These are phyloP conservation scores for Eimeria maxima DNA, from an alignment of 169 alveolate genomes.

Conservation along the genomic window DNA sequence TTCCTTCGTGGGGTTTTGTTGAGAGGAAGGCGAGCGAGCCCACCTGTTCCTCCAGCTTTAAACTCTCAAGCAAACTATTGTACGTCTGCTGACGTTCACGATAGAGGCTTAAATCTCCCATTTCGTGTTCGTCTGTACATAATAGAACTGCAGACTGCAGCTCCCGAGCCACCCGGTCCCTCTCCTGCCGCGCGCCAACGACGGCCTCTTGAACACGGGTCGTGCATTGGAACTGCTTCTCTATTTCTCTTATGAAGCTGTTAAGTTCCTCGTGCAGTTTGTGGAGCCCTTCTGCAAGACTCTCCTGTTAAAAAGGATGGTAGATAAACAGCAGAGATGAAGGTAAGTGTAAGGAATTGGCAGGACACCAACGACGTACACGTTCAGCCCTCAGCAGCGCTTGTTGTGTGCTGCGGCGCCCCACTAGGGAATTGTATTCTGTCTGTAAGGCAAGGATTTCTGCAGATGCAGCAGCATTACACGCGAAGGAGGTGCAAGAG, in stretches of 20 bases:
- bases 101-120: neutral
- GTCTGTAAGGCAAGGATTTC: neutral
- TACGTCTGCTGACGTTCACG: neutral
- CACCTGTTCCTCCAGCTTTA: neutral
- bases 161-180: neutral
- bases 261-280: neutral
- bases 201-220: neutral
- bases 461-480: neutral
- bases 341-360: neutral
- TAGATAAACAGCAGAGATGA: neutral
- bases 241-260: neutral
- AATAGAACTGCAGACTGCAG: neutral
- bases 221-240: neutral
- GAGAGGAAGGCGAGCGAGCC: neutral
- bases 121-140: neutral
- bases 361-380: neutral
- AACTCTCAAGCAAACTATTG: neutral
- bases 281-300: neutral
- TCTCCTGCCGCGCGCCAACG: neutral
- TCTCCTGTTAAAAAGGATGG: neutral
- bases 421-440: neutral
- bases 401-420: neutral
- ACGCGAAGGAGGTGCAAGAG: too few relatives aligned
- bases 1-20: neutral
- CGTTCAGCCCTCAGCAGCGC: conserved; percentile 3